Evolutionary conservation across 2,329 filamentous ascomycete genomes (phyloP), one percentile per base, ranked within the genome.

Genomic region (Stachybotrys chartarum): DNA sequence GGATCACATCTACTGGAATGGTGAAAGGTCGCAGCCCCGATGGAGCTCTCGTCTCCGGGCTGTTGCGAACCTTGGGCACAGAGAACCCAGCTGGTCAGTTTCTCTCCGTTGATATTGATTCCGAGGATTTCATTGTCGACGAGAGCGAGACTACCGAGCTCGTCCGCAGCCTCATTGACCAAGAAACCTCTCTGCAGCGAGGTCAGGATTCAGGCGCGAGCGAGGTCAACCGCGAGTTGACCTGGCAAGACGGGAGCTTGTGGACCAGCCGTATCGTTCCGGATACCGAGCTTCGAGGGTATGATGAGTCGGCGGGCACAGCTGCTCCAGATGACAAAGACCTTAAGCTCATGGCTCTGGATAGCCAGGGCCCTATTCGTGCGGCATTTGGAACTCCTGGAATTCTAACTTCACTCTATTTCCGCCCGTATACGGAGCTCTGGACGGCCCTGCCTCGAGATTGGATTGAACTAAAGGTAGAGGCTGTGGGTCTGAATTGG

Each of bases 381-480:
- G 66, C 60, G 10, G 61, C 54, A 5, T 68, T 70, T 45, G 62
- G 61, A 31, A 66, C 61, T 0, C 60, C 65, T 1, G 68, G 68
- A 8, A 48, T 68, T 0, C 58, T 68, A 3, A 59, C 57, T 7
- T 69, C 65, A 2, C 49, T 69, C 4, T 68, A 63, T 50, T 70
- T 65, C 55, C 47, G 47, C 44, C 55, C 62, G 1, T 60, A 63
- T 46, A 59, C 52, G 24, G 64, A 64, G 17, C 49, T 60, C 7
- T 53, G 46, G 53, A 30, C 46, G 32, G 60, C 59, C 7, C 58
- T 64, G 1, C 59, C 55, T 3, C 8, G 30, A 3, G 60, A 61
- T 39, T 62, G 54, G 18, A 66, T 69, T 35, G 58, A 67, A 6
- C 61, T 70, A 10, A 63, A 64, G 18, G 66, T 69, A 6, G 60